A percentile compares a stretch with the other conserved stretches of the same genome.
phyloP scores from a whole-genome alignment of 306 rosid species.

The Carpinus viminea region DNA sequence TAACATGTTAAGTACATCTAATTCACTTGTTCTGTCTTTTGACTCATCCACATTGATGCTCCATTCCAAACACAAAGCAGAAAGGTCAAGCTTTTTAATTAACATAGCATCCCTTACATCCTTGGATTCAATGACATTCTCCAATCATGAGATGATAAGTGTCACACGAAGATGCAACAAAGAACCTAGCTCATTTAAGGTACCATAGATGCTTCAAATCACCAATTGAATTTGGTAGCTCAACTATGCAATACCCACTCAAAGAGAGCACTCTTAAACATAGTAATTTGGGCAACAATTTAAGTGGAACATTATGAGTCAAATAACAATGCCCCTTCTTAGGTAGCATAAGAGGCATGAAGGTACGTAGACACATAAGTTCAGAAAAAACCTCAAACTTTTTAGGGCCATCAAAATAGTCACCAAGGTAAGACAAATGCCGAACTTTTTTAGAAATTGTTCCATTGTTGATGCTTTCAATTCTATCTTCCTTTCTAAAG shows the following conservation, averaged over 20 bases:
- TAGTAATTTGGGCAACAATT: neutral
- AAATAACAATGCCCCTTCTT: conserved; percentile 38
- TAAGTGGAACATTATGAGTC: neutral
- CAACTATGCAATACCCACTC: neutral
- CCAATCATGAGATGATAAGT: conserved; percentile 1
- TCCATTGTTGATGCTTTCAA: neutral
- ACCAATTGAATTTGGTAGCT: neutral
- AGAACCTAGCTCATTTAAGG: too few species aligned
- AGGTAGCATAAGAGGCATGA: conserved; percentile 17
- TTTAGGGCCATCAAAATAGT: neutral
- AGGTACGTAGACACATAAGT: conserved; percentile 56
- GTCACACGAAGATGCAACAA: too few species aligned
- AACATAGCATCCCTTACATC: conserved; percentile 10
- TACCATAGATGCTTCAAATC: too few species aligned
- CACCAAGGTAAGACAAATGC: neutral
- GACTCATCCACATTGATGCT: neutral
- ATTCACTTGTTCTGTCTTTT: neutral
- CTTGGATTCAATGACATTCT: neutral
- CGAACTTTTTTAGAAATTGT: neutral
- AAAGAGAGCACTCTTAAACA: neutral
- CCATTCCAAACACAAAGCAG: neutral
- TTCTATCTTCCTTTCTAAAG: neutral
- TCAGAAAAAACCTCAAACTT: neutral
- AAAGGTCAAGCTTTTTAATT: neutral
- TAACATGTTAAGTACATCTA: neutral